These are phyloP conservation scores for Arabis alpina DNA, from an alignment of 345 rosid genomes.

Conservation along the genomic window DNA sequence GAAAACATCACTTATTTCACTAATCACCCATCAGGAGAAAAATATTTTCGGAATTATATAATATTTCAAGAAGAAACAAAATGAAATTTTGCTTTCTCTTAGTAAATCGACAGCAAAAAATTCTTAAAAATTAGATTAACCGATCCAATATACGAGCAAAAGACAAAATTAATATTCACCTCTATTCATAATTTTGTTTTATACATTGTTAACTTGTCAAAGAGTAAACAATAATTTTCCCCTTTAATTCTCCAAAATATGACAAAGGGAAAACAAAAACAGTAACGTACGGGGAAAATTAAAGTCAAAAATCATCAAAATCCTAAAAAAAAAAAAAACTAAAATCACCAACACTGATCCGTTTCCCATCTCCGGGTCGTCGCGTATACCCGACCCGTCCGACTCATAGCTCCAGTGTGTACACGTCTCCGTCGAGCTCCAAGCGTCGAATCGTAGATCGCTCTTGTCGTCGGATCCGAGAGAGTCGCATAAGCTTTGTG, in stretches of 20 bases:
- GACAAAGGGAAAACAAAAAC: background rate
- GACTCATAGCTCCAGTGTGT: conserved; percentile 39
- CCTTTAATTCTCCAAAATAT: conserved; percentile 17
- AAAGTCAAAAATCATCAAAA: conserved; percentile 29
- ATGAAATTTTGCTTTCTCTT: background rate
- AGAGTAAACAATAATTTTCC: background rate
- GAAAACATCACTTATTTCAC: background rate
- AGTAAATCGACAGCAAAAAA: background rate
- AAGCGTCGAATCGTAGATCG: conserved; percentile 66
- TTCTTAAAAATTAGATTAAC: background rate
- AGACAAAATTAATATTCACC: conserved; percentile 14
- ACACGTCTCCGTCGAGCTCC: conserved; percentile 39
- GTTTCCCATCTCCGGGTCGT: conserved; percentile 85
- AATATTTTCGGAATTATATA: background rate
- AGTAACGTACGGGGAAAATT: conserved; percentile 21
- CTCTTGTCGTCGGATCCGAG: conserved; percentile 75
- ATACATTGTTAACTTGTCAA: conserved; percentile 23
- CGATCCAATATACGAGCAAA: background rate
- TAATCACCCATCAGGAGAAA: too few relatives aligned
- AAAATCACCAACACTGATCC: conserved; percentile 83
- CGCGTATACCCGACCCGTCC: conserved; percentile 35
- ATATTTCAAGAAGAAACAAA: background rate
- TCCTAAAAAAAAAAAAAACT: background rate
- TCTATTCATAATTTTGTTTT: conserved; percentile 1
- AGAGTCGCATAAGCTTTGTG: conserved; percentile 73